Percentiles rank a stretch among this genome's conserved stretches.
These are phyloP conservation scores for Aspergillus heteromorphus DNA, from an alignment of 495 filamentous ascomycete species.

Conservation along the genomic window DNA sequence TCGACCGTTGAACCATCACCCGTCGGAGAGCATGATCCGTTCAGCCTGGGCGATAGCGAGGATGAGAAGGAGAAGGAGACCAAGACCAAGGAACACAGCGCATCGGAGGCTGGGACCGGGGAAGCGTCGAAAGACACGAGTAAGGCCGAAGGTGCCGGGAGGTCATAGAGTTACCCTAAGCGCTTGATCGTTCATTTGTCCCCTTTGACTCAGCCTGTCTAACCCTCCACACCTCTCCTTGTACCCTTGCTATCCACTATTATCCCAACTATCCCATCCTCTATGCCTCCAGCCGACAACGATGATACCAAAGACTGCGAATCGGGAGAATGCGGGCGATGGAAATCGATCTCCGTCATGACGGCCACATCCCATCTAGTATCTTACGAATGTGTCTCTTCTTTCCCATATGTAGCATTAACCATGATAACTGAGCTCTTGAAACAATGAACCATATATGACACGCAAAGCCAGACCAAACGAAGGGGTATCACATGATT, in stretches of 20 bases:
- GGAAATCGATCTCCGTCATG: not conserved
- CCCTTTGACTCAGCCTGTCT: not conserved
- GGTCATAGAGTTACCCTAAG: constrained; percentile 13
- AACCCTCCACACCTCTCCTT: not conserved
- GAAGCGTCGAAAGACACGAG: constrained; percentile 24
- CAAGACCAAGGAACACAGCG: constrained; percentile 57
- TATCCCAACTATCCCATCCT: not conserved
- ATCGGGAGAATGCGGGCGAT: not conserved
- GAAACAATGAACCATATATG: not conserved
- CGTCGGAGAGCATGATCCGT: constrained; percentile 87
- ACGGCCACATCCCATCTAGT: not conserved
- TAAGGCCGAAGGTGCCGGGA: constrained; percentile 27
- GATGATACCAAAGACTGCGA: constrained; percentile 21
- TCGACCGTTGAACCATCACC: constrained; percentile 82
- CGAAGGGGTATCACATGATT: constrained; percentile 13
- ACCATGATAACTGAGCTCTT: not conserved
- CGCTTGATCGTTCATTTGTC: not conserved
- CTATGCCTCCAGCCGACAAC: constrained; percentile 10
- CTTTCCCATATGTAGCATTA: not conserved
- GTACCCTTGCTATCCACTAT: not conserved
- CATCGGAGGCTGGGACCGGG: constrained; percentile 51
- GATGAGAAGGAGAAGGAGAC: constrained; percentile 89
- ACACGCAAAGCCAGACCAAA: not conserved
- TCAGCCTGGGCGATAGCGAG: constrained; percentile 92
- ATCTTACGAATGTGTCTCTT: not conserved